Conservation (phyloP, 805 yeast genomes). For the Wickerhamiella slavikovae region DNA sequence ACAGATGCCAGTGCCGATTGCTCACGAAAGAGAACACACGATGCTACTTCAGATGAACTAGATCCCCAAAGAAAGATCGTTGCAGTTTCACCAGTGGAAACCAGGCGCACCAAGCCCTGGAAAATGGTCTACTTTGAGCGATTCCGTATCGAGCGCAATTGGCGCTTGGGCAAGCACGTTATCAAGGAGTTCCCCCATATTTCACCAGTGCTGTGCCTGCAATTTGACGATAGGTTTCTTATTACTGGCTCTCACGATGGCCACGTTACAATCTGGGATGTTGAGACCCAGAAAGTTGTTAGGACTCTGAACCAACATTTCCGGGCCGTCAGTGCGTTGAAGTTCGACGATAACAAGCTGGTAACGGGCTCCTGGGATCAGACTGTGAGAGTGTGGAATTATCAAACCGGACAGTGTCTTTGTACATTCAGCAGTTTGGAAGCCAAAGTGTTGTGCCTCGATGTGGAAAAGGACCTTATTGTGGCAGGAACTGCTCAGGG, state of each 20-base stretch:
- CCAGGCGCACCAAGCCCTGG: conserved; percentile 77
- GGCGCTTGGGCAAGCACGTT: conserved; percentile 68
- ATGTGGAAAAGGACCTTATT: conserved; percentile 59
- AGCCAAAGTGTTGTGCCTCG: conserved; percentile 68
- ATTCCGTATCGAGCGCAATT: conserved; percentile 75
- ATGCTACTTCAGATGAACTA: not conserved
- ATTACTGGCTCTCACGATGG: conserved; percentile 89
- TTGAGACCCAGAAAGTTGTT: conserved; percentile 54
- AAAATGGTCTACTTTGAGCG: conserved; percentile 85
- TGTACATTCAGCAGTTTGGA: conserved; percentile 88
- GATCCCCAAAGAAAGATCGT: not conserved
- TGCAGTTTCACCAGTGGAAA: not conserved
- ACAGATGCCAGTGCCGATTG: not conserved
- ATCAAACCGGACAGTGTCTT: conserved; percentile 81
- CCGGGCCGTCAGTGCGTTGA: conserved; percentile 67
- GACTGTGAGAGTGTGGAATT: conserved; percentile 90
- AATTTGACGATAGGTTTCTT: conserved; percentile 56
- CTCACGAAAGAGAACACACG: not conserved
- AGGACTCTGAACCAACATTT: conserved; percentile 75
- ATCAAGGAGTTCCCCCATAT: conserved; percentile 43
- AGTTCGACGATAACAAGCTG: conserved; percentile 71
- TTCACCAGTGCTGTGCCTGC: conserved; percentile 47
- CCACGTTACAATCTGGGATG: conserved; percentile 83
- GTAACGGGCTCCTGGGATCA: conserved; percentile 85
- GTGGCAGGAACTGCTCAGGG: conserved; percentile 88